These are phyloP conservation scores for Podospora pseudoanserina DNA, from an alignment of 495 filamentous ascomycete genomes.

Conservation along the genomic window DNA sequence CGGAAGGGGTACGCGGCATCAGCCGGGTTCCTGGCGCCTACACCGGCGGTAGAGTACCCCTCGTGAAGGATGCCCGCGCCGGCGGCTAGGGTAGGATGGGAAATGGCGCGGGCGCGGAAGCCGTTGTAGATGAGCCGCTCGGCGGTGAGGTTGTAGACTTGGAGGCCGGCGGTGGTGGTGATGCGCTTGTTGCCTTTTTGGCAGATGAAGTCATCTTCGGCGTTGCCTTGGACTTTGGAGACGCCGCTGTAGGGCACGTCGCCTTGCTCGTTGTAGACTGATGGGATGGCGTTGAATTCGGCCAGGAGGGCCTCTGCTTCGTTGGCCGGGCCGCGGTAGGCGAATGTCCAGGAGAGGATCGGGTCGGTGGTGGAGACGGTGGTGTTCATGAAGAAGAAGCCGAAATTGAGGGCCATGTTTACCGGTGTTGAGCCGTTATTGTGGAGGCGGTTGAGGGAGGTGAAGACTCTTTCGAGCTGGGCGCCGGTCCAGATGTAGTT, in stretches of 20 bases:
- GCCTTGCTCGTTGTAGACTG: constrained; percentile 10
- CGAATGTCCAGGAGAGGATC: constrained; percentile 24
- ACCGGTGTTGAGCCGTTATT: constrained; percentile 33
- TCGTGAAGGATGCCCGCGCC: constrained; percentile 36
- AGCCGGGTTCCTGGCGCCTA: constrained; percentile 26
- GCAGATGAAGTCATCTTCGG: constrained; percentile 2
- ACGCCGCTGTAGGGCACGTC: constrained; percentile 22
- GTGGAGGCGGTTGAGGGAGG: constrained; percentile 7
- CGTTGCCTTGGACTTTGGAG: constrained; percentile 5
- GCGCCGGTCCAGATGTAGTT: constrained; percentile 22
- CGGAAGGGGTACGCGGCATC: constrained; percentile 41
- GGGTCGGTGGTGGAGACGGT: constrained; percentile 7
- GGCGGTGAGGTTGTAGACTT: constrained; percentile 23
- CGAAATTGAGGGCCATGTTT: constrained; percentile 40
- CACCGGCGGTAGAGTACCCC: constrained; percentile 37
- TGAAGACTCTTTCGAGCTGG: constrained; percentile 14
- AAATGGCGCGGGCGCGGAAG: constrained; percentile 7
- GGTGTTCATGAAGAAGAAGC: constrained; percentile 37
- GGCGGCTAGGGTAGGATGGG: constrained; percentile 19
- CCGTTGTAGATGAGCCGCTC: constrained; percentile 26
- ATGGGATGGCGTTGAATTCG: constrained; percentile 23
- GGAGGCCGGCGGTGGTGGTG: constrained; percentile 6
- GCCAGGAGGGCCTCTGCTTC: constrained; percentile 19
- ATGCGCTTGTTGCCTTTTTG: constrained; percentile 6
- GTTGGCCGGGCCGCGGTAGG: constrained; percentile 18